Conservation (phyloP, 1,284 basidiomycete species). For the Cystobasidium pallidum region DNA sequence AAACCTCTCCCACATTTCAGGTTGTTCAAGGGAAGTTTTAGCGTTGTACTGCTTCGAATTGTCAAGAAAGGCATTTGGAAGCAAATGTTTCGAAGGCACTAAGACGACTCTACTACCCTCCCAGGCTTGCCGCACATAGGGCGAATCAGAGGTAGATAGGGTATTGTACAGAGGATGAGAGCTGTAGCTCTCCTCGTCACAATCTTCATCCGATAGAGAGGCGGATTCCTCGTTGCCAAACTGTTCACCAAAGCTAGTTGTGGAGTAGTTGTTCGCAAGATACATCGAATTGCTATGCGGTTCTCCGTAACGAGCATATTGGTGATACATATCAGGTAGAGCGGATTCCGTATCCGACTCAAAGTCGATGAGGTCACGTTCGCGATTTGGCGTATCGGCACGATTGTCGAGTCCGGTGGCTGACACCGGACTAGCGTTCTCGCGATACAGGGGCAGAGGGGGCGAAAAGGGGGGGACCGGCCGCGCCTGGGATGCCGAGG, state of each 20-base stretch:
- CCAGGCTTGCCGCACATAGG: constrained; percentile 47
- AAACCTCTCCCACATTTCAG: constrained; percentile 26
- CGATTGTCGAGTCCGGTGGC: background rate
- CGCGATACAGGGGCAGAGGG: constrained; percentile 22
- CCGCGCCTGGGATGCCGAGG: background rate
- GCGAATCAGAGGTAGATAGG: constrained; percentile 46
- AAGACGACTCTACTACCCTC: constrained; percentile 47
- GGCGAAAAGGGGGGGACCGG: constrained; percentile 42
- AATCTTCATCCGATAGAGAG: constrained; percentile 31
- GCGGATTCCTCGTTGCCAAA: background rate
- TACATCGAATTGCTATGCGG: background rate
- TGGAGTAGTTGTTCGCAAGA: background rate
- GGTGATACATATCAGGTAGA: constrained; percentile 3
- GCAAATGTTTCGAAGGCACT: constrained; percentile 44
- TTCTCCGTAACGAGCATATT: constrained; percentile 11
- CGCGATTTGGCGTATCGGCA: background rate
- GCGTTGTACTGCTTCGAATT: background rate
- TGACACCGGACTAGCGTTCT: background rate
- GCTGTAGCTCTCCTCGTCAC: constrained; percentile 47
- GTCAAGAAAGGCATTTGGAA: constrained; percentile 43
- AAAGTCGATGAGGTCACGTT: constrained; percentile 36
- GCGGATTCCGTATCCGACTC: constrained; percentile 19
- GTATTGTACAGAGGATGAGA: constrained; percentile 45
- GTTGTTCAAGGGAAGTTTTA: background rate
- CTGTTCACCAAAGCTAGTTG: background rate